Base-by-base conservation (phyloP, 2,329 filamentous ascomycete species). In the Trichoderma koningii region DNA sequence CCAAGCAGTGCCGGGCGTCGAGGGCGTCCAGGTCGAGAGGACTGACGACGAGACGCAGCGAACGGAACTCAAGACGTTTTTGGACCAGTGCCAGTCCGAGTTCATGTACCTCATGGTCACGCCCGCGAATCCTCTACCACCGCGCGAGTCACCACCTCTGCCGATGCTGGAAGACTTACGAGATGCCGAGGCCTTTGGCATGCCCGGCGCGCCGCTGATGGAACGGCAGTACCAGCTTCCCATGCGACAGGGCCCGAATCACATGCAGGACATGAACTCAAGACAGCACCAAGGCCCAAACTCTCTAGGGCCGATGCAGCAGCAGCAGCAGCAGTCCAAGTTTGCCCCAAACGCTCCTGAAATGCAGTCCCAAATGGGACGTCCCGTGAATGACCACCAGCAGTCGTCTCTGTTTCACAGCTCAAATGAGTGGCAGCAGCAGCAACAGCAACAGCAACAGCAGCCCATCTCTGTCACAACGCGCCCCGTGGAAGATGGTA, bases 21-120 rank as follows among this genome's bases (percentile, higher is more conserved):
- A 83, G 62, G 80, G 77, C 44, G 77, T 83, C 57, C 79, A 81
- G 26, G 74, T 80, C 59, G 82, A 82, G 48, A 78, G 75, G 66
- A 73, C 77, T 63, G 82, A 85, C 67, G 85, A 82, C 70, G 84
- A 83, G 67, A 73, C 76, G 19, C 79, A 83, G 57, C 79, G 83
- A 55, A 78, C 80, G 63, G 83, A 85, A 64, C 78, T 89, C 55
- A 86, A 85, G 74, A 77, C 77, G 12, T 89, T 88, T 72, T 79
- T 89, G 67, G 87, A 89, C 68, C 85, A 87, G 72, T 87, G 86
- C 74, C 82, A 88, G 74, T 82, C 83, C 69, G 86, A 89, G 71
- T 88, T 89, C 66, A 87, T 86, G 68, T 89, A 89, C 70, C 80
- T 89, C 15, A 88, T 89, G 86, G 82, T 88, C 57, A 86, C 86